These are phyloP conservation scores for Aspergillus felis DNA, from an alignment of 2,329 filamentous ascomycete species.

Conservation along the genomic window DNA sequence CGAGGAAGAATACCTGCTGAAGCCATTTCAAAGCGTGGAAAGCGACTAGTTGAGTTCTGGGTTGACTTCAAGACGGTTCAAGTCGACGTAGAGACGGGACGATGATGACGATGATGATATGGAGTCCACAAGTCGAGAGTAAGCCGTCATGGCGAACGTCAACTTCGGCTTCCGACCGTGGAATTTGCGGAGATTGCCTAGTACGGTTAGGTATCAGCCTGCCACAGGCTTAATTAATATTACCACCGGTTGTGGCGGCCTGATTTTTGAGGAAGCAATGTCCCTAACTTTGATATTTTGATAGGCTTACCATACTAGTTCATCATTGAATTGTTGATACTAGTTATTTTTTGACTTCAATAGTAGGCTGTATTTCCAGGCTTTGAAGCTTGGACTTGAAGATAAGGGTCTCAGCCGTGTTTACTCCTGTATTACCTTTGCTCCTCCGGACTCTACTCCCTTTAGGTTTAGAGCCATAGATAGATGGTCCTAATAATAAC, in stretches of 20 bases:
- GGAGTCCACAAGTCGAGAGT: background rate
- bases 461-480: background rate
- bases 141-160: background rate
- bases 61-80: background rate
- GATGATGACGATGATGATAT: background rate
- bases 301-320: background rate
- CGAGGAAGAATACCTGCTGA: conserved; percentile 15
- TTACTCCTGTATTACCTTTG: background rate
- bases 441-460: background rate
- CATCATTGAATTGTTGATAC: background rate
- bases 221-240: background rate
- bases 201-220: background rate
- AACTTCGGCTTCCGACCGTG: background rate
- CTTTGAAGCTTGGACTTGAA: background rate
- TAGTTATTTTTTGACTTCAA: background rate
- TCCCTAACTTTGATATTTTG: background rate
- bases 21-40: conserved; percentile 6
- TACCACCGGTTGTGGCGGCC: background rate
- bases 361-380: background rate
- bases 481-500: background rate
- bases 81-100: background rate
- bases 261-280: background rate
- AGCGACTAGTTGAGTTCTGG: background rate
- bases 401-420: background rate
- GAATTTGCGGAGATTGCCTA: background rate